These are phyloP conservation scores for Pseudonitzschia multiseries DNA, from an alignment of 108 stramenopile species.

Conservation along the genomic window DNA sequence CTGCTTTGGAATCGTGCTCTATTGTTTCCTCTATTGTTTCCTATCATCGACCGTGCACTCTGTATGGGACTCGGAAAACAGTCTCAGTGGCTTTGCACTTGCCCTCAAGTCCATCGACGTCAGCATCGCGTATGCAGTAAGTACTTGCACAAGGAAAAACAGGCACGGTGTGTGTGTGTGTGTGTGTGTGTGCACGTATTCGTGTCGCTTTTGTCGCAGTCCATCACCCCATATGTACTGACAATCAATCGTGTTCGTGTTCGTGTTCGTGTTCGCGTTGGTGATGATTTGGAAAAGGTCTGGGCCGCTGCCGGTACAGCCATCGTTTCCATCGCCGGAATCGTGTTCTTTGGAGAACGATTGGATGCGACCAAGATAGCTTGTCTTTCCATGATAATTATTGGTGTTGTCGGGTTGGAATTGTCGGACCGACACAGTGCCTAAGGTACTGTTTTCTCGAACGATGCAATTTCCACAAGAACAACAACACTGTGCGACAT, in stretches of 20 bases:
- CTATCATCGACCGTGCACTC: too few species aligned
- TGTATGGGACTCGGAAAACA: neutral
- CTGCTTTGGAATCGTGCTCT: too few species aligned
- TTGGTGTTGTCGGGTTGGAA: conserved; percentile 50
- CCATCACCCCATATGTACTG: too few species aligned
- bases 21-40: neutral
- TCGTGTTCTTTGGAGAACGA: conserved; percentile 39
- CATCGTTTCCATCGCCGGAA: conserved; percentile 37
- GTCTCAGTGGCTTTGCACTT: conserved; percentile 37
- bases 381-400: conserved; percentile 37
- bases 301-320: conserved; percentile 56
- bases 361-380: conserved; percentile 34
- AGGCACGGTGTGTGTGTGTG: too few species aligned
- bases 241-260: too few species aligned
- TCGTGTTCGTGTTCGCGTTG: too few species aligned
- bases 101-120: conserved; percentile 41
- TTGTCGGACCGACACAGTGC: neutral
- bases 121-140: conserved; percentile 51
- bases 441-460: too few species aligned
- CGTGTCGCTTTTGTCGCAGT: too few species aligned
- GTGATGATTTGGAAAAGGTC: conserved; percentile 16
- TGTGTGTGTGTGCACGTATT: too few species aligned
- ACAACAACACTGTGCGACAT: too few species aligned
- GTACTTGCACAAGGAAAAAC: neutral
- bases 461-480: too few species aligned